These are phyloP conservation scores for Candida xiaguanensis DNA, from an alignment of 805 yeast species.

Conservation along the genomic window DNA sequence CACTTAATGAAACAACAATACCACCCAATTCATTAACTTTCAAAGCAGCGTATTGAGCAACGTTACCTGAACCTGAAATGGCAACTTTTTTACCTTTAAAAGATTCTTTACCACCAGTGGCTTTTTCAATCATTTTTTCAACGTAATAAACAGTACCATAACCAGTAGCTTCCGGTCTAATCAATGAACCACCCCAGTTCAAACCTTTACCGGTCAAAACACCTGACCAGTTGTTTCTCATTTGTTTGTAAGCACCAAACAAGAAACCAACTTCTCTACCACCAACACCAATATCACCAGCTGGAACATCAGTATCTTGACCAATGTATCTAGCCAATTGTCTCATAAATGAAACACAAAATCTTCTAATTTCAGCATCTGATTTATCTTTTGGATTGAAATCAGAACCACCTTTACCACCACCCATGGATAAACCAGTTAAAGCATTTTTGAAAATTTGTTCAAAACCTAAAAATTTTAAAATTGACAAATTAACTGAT, in stretches of 20 bases:
- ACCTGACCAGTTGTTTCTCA: conserved; percentile 93
- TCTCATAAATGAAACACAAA: conserved; percentile 93
- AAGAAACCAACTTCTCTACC: conserved; percentile 93
- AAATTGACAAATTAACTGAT: conserved; percentile 88
- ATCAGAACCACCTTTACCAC: conserved; percentile 99
- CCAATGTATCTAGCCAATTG: conserved; percentile 96
- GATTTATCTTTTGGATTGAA: conserved; percentile 96
- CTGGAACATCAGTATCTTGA: conserved; percentile 96
- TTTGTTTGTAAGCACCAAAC: conserved; percentile 93
- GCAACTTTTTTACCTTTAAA: conserved; percentile 93
- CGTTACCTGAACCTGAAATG: conserved; percentile 97
- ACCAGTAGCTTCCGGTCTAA: conserved; percentile 99
- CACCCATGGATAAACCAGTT: conserved; percentile 97
- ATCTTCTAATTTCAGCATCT: conserved; percentile 91
- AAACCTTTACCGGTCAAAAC: conserved; percentile 97
- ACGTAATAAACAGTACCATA: conserved; percentile 96
- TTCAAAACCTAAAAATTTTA: conserved; percentile 96
- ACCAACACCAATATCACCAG: conserved; percentile 99
- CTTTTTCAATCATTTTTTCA: conserved; percentile 95
- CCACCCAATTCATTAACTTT: conserved; percentile 97
- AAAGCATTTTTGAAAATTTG: conserved; percentile 98
- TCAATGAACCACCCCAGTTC: conserved; percentile 98
- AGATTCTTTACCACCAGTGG: conserved; percentile 83
- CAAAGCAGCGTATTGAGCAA: conserved; percentile 98
- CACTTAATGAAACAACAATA: conserved; percentile 88